These are phyloP conservation scores for Suhomyces sp. DNA, from an alignment of 805 yeast species.

Conservation along the genomic window DNA sequence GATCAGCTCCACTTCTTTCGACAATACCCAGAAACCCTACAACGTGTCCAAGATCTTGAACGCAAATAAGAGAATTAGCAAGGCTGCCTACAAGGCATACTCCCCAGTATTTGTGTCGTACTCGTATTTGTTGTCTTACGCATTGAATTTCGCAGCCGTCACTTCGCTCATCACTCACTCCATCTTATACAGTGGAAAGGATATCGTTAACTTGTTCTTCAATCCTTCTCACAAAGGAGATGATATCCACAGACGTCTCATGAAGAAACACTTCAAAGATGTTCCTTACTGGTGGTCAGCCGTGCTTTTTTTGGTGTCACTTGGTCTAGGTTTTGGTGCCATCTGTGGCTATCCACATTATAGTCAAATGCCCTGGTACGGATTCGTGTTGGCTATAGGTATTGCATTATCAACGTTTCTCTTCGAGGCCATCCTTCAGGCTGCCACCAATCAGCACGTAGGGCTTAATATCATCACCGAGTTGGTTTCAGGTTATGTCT, in stretches of 20 bases:
- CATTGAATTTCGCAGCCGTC: conserved; percentile 20
- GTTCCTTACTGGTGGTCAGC: conserved; percentile 23
- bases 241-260: conserved; percentile 20
- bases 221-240: conserved; percentile 15
- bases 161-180: conserved; percentile 19
- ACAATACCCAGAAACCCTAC: conserved; percentile 15
- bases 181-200: conserved; percentile 17
- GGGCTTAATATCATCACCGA: conserved; percentile 18
- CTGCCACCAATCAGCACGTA: conserved; percentile 19
- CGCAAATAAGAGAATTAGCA: conserved; percentile 12
- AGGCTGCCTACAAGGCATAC: conserved; percentile 14
- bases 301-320: conserved; percentile 22
- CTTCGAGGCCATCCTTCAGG: conserved; percentile 17
- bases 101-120: conserved; percentile 19
- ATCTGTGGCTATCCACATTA: conserved; percentile 13
- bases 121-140: conserved; percentile 18
- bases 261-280: conserved; percentile 16
- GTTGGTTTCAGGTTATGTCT: conserved; percentile 16
- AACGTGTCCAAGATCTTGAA: conserved; percentile 17
- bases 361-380: conserved; percentile 18
- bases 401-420: conserved; percentile 13
- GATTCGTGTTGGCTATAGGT: conserved; percentile 12
- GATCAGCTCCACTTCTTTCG: conserved; percentile 18
- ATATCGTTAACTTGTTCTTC: conserved; percentile 13
- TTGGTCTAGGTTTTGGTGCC: conserved; percentile 15